Evolutionary conservation across 108 stramenopile genomes (phyloP), one percentile per base, ranked within the genome.

Genomic region (Mediolabrus comicus): DNA sequence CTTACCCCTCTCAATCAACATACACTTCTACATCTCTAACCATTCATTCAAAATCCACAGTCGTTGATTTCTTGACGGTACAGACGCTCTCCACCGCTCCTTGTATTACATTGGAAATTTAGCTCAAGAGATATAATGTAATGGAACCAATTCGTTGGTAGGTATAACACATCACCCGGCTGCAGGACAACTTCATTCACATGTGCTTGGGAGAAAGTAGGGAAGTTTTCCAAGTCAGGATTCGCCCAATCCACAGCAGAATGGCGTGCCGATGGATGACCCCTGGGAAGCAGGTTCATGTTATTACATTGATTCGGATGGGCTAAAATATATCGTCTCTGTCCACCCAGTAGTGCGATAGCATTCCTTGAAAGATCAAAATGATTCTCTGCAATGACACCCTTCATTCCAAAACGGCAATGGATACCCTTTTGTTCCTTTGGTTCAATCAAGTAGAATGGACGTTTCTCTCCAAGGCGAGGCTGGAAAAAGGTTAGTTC

Each of bases 91-190:
- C 79, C 84, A 11, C 95, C 95, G 58, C 91, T 92, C 62, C 96
- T 83, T n/a, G 96, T 91, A 72, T 99, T 99, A 84, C 97, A 98
- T 70, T 99, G 98, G 56, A 87, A 91, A 74, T 97, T 99, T 67
- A 92, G 70, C 64, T 88, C 89, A 49, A 99, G 81, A 65, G 86
- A 91, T 22, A 97, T 88, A 73, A 98, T 97, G 63, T 87, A 96
- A 80, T 98, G 98, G 68, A 99, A 95, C 97, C 97, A 99, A 65
- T 80, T 81, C 14, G 97, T 95, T 4, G 98, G 98, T 22, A 99
- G 72, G 70, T 98, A 98, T 57, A 99, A 59, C 0, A 86, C 91
- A 72, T 99, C 98, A 3, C 99, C 99, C 7, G 97, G 83, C 69
- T 95, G 92, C 62, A 98, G 67, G 26, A 99, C 79, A 16, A 98